Percentiles rank a stretch among this genome's conserved stretches.
Evolutionary conservation across 352 stramenopile genomes (phyloP).

Genomic region (Phytophthora kernoviae): DNA sequence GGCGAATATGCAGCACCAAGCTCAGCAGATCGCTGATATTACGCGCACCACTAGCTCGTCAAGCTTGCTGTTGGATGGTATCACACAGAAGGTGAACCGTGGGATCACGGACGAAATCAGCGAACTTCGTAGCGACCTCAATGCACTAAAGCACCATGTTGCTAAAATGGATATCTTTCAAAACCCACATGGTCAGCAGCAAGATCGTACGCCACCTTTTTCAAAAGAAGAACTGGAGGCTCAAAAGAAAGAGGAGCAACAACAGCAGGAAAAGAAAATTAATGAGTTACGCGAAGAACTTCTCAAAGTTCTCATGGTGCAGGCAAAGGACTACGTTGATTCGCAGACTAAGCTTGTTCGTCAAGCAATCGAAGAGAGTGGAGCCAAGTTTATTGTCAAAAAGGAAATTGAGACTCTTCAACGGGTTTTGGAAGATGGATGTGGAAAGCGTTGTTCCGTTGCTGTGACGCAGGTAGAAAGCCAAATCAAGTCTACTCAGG

Average conservation of each 20-base stretch:
- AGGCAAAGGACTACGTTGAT: constrained; percentile 28
- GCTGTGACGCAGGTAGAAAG: constrained; percentile 11
- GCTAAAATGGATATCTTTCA: constrained; percentile 44
- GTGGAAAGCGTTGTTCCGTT: constrained; percentile 17
- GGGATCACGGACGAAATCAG: constrained; percentile 55
- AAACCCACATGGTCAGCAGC: constrained; percentile 11
- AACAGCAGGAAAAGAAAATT: constrained; percentile 26
- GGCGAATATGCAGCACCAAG: constrained; percentile 74
- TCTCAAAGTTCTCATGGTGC: constrained; percentile 19
- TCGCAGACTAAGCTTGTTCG: constrained; percentile 17
- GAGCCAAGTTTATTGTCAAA: constrained; percentile 18
- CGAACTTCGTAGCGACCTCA: constrained; percentile 57
- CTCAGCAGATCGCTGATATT: constrained; percentile 74
- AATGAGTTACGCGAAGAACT: constrained; percentile 20
- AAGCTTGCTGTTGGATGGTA: constrained; percentile 55
- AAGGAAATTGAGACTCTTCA: constrained; percentile 26
- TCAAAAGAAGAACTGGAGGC: constrained; percentile 25
- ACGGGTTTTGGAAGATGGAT: constrained; percentile 21
- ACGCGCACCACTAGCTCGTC: constrained; percentile 63
- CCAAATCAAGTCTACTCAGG: constrained; percentile 17
- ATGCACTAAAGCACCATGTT: constrained; percentile 60
- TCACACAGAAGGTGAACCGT: constrained; percentile 73
- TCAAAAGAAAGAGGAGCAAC: constrained; percentile 24
- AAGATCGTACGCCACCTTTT: constrained; percentile 1
- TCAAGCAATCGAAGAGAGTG: constrained; percentile 14